phyloP scores from a whole-genome alignment of 2,329 filamentous ascomycete species.

The Truncatella angustata region DNA sequence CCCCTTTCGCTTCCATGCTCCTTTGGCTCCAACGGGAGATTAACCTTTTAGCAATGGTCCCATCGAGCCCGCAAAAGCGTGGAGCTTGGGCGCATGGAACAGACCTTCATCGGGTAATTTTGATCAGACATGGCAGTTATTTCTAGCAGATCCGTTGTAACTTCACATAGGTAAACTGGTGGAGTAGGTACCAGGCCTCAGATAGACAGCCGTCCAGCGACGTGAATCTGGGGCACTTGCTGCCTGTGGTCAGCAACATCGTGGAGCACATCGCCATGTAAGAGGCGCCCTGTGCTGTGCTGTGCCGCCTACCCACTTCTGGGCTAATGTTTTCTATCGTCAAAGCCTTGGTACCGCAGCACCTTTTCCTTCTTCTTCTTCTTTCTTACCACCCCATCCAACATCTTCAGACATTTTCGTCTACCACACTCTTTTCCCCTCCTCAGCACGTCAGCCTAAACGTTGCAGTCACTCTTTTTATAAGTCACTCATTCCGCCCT shows the following conservation, averaged over 20 bases:
- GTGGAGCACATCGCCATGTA: not conserved
- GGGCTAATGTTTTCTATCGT: slow-evolving; percentile 5
- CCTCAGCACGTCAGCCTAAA: slow-evolving; percentile 1
- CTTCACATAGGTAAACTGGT: not conserved
- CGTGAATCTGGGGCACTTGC: not conserved
- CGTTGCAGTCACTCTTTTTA: slow-evolving; percentile 11
- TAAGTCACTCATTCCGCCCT: slow-evolving; percentile 6
- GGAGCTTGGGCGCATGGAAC: not conserved
- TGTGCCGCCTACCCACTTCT: not conserved
- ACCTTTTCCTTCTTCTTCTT: slow-evolving; percentile 1
- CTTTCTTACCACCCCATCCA: not conserved
- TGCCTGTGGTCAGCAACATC: slow-evolving; percentile 1
- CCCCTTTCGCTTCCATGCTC: too few relatives aligned
- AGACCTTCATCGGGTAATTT: not conserved
- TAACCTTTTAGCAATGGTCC: not conserved
- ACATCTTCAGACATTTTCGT: slow-evolving; percentile 8
- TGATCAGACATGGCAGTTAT: not conserved
- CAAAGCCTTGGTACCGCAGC: slow-evolving; percentile 1
- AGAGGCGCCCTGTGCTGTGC: slow-evolving; percentile 10
- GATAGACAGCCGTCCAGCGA: not conserved
- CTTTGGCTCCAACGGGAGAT: not conserved
- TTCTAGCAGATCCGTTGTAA: slow-evolving; percentile 6
- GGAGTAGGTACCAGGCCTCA: not conserved
- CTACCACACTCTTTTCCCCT: slow-evolving; percentile 13
- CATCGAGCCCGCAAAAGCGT: not conserved